Evolutionary conservation across 1,139 yeast species (phyloP), one percentile per base, ranked within the genome.

Genomic region (Geotrichum macrosporum): DNA sequence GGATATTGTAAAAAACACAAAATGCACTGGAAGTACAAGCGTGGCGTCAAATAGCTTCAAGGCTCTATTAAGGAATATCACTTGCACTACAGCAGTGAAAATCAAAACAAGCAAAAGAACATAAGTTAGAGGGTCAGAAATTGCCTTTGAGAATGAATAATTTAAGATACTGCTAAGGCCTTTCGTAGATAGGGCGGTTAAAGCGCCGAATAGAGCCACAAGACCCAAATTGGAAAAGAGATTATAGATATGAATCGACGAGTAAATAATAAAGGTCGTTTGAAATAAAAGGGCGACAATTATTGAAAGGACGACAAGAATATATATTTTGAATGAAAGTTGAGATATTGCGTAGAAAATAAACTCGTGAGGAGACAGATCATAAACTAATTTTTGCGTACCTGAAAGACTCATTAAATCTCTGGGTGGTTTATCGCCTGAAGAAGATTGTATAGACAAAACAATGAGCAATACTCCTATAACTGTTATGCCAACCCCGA

Each of bases 21-120:
- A 73, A 54, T 72, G 75, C 31, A 71, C 66, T 0, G 77, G 77
- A 5, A 73, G 69, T 3, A 73, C 76, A 8, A 66, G 61, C 21
- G 74, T 70, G 3, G 74, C 68, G 15, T 68, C 68, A 47, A 69
- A 71, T 13, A 58, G 55, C 32, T 63, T 62, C 36, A 73, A 58
- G 2, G 73, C 69, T 13, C 64, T 58, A 50, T 67, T 67, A 12
- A 73, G 58, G 35, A 65, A 63, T 18, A 63, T 55, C 16, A 72
- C 63, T 44, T 73, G 75, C 19, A 69, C 53, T 0, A 66, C 58
- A 0, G 74, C 73, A 2, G 73, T 67, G 4, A 61, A 50, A 1
- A 61, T 55, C 18, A 70, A 56, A 3, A 69, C 59, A 4, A 57
- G 33, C 2, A 65, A 48, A 19, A 70, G 55, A 2, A 53, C 30